Evolutionary conservation across 2,329 filamentous ascomycete genomes (phyloP), one percentile per base, ranked within the genome.

Genomic region (Fusarium sp.): DNA sequence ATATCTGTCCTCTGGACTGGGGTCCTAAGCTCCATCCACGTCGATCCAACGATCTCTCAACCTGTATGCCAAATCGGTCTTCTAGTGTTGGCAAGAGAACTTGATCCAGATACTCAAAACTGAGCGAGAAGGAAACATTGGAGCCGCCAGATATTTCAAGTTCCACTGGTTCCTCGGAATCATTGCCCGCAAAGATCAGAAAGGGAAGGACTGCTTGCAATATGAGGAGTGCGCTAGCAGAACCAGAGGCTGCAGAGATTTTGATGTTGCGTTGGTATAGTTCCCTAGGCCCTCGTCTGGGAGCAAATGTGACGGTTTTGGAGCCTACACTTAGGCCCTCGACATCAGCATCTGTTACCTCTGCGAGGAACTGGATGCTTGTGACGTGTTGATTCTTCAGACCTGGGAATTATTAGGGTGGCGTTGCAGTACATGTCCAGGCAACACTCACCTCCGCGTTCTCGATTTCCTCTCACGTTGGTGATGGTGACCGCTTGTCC

Each of bases 81-180:
- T 86, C 80, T 1, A 91, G 77, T 1, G 81, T 79, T 5, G 88
- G 88, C 31, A 89, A 77, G 2, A 91, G 80, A 1, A 90, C 84
- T 70, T 90, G 88, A 70, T 89, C 86, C 6, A 90, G 77, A 71
- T 90, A 91, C 71, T 91, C 88, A 61, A 82, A 89, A n/a, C 84
- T 87, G 2, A 83, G 80, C 1, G 87, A 88, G 71, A 83, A 88
- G 12, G 81, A 79, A 4, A 87, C 84, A 66, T 91, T 90, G 2
- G 88, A 90, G 18, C 88, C 88, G 8, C 88, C 88, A 3, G 83
- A 80, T 9, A 91, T 83, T 20, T 82, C 80, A 8, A 90, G 69
- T 29, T 81, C 80, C 23, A 89, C 78, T 3, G 83, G 81, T 26
- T 83, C 79, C 9, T 71, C 75, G n/a, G 64, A 74, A 9, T 79